A percentile compares a stretch with the other conserved stretches of the same genome.
phyloP scores from a whole-genome alignment of 108 stramenopile species.

The Halocafeteria seosinensis region DNA sequence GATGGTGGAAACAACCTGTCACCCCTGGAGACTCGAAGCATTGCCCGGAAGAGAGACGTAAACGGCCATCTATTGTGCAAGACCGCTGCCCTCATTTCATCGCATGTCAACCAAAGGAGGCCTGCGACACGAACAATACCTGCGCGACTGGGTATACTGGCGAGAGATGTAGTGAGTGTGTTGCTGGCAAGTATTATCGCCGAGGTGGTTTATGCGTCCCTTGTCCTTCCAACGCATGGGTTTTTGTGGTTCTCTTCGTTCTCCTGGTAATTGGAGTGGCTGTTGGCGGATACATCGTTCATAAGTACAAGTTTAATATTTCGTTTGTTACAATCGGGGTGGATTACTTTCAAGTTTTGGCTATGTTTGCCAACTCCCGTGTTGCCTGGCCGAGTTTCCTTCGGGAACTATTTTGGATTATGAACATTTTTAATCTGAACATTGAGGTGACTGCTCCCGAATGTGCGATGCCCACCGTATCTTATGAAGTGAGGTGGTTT shows the following conservation, averaged over 20 bases:
- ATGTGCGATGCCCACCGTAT: constrained; percentile 12
- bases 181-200: constrained; percentile 8
- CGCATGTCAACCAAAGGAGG: constrained; percentile 12
- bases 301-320: constrained; percentile 13
- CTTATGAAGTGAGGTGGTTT: constrained; percentile 18
- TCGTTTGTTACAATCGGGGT: constrained; percentile 18
- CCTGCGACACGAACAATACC: constrained; percentile 20
- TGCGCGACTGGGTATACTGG: constrained; percentile 13
- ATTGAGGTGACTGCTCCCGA: constrained; percentile 22
- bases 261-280: neutral
- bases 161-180: constrained; percentile 13
- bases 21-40: neutral
- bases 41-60: neutral
- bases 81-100: neutral
- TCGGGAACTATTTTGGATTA: neutral
- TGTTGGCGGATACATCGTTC: constrained; percentile 11
- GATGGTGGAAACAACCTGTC: neutral
- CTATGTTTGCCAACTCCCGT: constrained; percentile 11
- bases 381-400: constrained; percentile 18
- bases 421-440: constrained; percentile 20
- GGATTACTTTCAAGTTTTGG: constrained; percentile 26
- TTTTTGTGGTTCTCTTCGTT: constrained; percentile 9
- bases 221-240: constrained; percentile 18
- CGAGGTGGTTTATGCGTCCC: constrained; percentile 10
- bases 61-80: neutral